phyloP scores from a whole-genome alignment of 2,329 filamentous ascomycete species.

The Sporothrix pallida region DNA sequence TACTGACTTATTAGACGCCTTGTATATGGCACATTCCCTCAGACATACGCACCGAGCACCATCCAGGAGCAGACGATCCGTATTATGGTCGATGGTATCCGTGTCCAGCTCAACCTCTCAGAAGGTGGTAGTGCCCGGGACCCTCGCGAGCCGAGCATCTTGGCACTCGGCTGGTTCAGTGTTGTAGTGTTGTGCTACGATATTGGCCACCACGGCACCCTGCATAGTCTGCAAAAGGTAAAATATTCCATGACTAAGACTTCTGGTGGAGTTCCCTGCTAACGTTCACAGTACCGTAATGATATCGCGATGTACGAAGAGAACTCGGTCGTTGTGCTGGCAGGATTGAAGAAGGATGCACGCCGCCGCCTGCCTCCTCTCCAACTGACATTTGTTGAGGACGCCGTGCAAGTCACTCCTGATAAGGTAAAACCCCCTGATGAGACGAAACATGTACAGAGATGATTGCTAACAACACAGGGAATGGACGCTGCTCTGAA shows the following conservation, averaged over 20 bases:
- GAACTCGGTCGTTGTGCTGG: conserved; percentile 37
- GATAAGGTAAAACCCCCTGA: conserved; percentile 27
- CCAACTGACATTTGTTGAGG: conserved; percentile 37
- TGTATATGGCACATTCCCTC: conserved; percentile 34
- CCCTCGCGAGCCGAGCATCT: conserved; percentile 32
- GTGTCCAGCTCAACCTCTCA: conserved; percentile 36
- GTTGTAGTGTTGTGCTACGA: conserved; percentile 39
- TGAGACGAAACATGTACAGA: no score
- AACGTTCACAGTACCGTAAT: conserved; percentile 36
- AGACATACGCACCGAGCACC: conserved; percentile 35
- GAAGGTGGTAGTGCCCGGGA: conserved; percentile 36
- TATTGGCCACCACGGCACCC: conserved; percentile 33
- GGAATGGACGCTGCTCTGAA: conserved; percentile 27
- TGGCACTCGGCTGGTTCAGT: conserved; percentile 38
- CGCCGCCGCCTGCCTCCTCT: conserved; percentile 37
- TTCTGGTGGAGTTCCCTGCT: background rate
- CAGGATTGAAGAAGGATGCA: conserved; percentile 39
- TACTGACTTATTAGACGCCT: conserved; percentile 31
- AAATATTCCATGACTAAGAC: background rate
- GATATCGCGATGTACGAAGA: conserved; percentile 38
- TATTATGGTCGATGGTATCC: conserved; percentile 31
- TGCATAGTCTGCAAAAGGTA: conserved; percentile 35
- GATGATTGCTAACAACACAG: background rate
- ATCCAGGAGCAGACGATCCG: conserved; percentile 34
- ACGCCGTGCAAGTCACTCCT: conserved; percentile 34